Conservation (phyloP, 768 basidiomycete species). For the Trametes maxima region DNA sequence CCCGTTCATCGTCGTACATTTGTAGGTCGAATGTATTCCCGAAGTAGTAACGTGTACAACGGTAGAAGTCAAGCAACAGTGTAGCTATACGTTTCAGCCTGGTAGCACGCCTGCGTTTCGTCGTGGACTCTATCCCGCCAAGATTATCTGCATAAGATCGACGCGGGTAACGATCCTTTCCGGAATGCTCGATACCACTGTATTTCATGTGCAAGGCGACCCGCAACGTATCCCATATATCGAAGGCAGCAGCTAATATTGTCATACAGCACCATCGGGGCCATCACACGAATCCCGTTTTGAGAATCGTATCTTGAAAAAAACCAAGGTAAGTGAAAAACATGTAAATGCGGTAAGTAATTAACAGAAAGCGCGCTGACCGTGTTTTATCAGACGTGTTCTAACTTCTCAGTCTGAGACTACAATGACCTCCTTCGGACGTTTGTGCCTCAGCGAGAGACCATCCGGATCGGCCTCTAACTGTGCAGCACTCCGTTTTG, state of each 20-base stretch:
- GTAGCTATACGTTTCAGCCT: constrained; percentile 18
- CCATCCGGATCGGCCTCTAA: not conserved
- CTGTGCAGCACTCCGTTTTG: not conserved
- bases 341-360: not conserved
- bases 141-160: not conserved
- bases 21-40: constrained; percentile 40
- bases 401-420: not conserved
- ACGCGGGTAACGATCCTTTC: not conserved
- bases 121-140: not conserved
- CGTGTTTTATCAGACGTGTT: not conserved
- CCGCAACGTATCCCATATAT: too few relatives aligned
- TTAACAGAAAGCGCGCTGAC: not conserved
- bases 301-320: too few relatives aligned
- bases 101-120: not conserved
- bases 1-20: constrained; percentile 77
- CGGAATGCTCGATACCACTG: too few relatives aligned
- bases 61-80: constrained; percentile 18
- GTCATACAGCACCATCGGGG: too few relatives aligned
- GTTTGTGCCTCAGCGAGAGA: not conserved
- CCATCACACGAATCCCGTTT: too few relatives aligned
- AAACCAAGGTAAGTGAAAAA: too few relatives aligned
- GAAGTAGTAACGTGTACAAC: constrained; percentile 5
- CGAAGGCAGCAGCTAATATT: too few relatives aligned
- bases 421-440: not conserved
- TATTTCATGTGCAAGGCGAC: too few relatives aligned